Percentiles rank a stretch among this genome's conserved stretches.
phyloP scores from a whole-genome alignment of 495 filamentous ascomycete species.

The Penicillium tannophilum region DNA sequence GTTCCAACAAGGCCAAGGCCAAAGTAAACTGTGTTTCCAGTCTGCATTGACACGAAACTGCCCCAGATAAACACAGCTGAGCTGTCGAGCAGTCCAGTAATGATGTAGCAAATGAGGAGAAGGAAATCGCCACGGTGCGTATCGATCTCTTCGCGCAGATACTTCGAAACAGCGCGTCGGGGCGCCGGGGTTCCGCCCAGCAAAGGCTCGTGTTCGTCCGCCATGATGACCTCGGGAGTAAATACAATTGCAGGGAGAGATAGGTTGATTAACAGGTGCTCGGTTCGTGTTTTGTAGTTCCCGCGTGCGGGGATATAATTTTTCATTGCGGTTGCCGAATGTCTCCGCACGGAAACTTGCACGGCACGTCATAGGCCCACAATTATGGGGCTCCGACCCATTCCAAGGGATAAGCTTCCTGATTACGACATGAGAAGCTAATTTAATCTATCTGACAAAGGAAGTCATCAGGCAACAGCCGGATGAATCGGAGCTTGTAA shows the following conservation, averaged over 20 bases:
- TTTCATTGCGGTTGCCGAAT: neutral
- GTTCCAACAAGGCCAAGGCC: conserved; percentile 64
- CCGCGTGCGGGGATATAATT: neutral
- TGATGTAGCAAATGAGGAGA: conserved; percentile 67
- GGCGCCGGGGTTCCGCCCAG: neutral
- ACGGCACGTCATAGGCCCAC: neutral
- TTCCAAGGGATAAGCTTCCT: neutral
- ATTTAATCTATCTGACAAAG: neutral
- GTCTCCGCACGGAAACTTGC: neutral
- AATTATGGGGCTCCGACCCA: neutral
- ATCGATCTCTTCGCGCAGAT: conserved; percentile 52
- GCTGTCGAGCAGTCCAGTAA: conserved; percentile 74
- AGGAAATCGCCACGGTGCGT: conserved; percentile 61
- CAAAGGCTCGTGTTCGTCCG: conserved; percentile 1
- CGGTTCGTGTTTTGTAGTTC: too few species aligned
- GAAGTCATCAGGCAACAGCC: neutral
- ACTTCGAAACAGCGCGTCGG: conserved; percentile 24
- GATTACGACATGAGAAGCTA: neutral
- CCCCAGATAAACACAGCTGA: conserved; percentile 73
- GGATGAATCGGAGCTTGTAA: neutral
- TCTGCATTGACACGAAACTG: conserved; percentile 79
- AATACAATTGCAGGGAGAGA: neutral
- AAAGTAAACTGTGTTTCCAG: conserved; percentile 77
- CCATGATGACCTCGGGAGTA: neutral
- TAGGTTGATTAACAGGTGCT: neutral